Conservation (phyloP, 805 yeast species). For the Saccharomycopsis sp. region DNA sequence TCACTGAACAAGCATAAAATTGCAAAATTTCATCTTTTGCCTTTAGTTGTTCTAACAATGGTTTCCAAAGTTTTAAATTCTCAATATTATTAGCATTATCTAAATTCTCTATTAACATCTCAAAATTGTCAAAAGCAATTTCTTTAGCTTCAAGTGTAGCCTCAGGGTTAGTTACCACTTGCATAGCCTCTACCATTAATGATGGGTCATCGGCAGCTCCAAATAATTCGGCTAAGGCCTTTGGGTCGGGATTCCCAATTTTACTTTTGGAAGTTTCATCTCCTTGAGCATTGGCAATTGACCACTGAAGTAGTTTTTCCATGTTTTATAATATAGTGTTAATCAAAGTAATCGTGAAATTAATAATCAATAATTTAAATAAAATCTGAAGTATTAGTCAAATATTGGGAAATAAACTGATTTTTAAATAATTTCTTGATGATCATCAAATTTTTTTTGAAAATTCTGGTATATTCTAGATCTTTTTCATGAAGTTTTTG, state of each 20-base stretch:
- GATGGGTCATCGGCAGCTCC: conserved; percentile 82
- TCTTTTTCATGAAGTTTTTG: too few relatives aligned
- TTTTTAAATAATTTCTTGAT: too few relatives aligned
- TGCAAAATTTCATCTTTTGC: conserved; percentile 36
- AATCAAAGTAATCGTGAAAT: too few relatives aligned
- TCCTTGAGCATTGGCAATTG: conserved; percentile 65
- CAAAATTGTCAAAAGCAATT: conserved; percentile 81
- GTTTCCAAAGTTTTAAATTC: conserved; percentile 71
- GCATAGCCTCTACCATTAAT: conserved; percentile 70
- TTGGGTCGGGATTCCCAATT: conserved; percentile 70
- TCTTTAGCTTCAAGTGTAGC: conserved; percentile 53
- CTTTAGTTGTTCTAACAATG: conserved; percentile 45
- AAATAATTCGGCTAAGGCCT: conserved; percentile 66
- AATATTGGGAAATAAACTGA: too few relatives aligned
- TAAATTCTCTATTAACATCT: conserved; percentile 84
- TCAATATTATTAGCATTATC: conserved; percentile 94
- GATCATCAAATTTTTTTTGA: too few relatives aligned
- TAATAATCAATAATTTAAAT: too few relatives aligned
- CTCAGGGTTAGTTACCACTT: conserved; percentile 46
- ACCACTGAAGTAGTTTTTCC: conserved; percentile 93
- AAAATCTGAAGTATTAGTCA: too few relatives aligned
- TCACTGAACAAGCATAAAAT: conserved; percentile 54
- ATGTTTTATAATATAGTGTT: too few relatives aligned
- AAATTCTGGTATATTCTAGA: too few relatives aligned
- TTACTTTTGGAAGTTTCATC: conserved; percentile 57